Evolutionary conservation across 164 flowering plant genomes (phyloP).

Genomic region (Echeveria elegans): DNA sequence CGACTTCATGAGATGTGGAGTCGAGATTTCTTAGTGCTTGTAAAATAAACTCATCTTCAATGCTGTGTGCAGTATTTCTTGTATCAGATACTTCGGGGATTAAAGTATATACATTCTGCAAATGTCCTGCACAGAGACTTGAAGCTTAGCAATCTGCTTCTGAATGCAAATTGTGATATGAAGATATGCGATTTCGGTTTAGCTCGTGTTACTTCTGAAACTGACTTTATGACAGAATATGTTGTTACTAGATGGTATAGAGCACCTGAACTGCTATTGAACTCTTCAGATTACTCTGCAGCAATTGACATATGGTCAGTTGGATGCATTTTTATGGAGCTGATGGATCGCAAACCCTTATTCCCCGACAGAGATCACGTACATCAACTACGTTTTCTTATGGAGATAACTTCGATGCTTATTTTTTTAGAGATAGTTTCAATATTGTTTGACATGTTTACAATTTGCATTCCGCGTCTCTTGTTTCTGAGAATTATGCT

Average conservation of each 20-base stretch:
- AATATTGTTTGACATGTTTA: neutral
- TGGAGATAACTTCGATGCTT: conserved; percentile 51
- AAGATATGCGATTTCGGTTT: conserved; percentile 97
- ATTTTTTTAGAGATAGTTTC: too few species aligned
- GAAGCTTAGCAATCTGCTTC: too few species aligned
- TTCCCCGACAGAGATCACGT: conserved; percentile 98
- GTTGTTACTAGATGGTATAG: too few species aligned
- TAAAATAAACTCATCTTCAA: conserved; percentile 11
- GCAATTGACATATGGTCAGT: conserved; percentile 99
- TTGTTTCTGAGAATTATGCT: too few species aligned
- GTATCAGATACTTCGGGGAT: conserved; percentile 90
- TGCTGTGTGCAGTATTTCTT: conserved; percentile 69
- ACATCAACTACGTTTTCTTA: conserved; percentile 82
- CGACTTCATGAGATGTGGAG: neutral
- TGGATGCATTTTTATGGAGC: conserved; percentile 94
- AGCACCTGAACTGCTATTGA: too few species aligned
- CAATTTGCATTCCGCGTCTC: neutral
- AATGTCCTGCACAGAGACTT: conserved; percentile 93
- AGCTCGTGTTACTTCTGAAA: conserved; percentile 92
- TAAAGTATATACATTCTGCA: too few species aligned
- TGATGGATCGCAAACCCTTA: conserved; percentile 88
- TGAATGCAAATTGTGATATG: too few species aligned
- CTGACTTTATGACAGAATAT: too few species aligned
- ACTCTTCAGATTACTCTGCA: conserved; percentile 88
- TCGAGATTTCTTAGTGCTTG: too few species aligned